Evolutionary conservation across 1,284 basidiomycete genomes (phyloP), one percentile per base, ranked within the genome.

Genomic region (Lentinula novae-zelandiae): DNA sequence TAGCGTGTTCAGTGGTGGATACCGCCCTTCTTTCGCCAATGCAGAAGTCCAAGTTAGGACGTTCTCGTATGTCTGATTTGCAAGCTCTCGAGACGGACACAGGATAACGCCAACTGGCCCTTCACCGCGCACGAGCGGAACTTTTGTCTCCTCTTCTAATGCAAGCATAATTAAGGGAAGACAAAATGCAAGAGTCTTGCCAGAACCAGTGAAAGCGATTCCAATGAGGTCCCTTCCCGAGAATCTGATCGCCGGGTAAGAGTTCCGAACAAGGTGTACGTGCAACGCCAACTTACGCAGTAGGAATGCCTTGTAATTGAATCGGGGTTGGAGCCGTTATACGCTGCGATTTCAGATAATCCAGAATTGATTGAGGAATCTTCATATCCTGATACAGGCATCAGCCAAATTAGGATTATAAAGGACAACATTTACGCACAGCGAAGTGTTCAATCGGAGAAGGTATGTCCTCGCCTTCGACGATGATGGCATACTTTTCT

Each of bases 11-110:
- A 98, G 76, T 68, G 87, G 86, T 0, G 96, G 96, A 70, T 96
- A 97, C 62, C 79, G 79, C 20, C 89, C 89, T 5, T 86, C 89
- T 67, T 85, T 87, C n/a, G 87, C 84, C 53, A 98, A 79, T 10
- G 92, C 89, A 15, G 79, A 79, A 22, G 93, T 92, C 91, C 98
- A 96, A 0, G 84, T 85, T 38, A 93, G 76, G 55, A 98, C 83
- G 61, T 96, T 96, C 73, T 99, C 97, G 73, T 93, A 97, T 9
- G 97, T 99, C 74, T 99, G 97, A 57, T 89, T 89, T 0, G 95
- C 95, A 15, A 98, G 80, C 74, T 98, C 95, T 62, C 95, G 87
- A 2, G 95, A 96, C 1, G 95, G 96, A 78, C 97, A 99, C 51
- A 99, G 86, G 67, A 99, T 84, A 66, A 99, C 85, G 0, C 95